Base-by-base conservation (phyloP, 208 protist species). In the Porcisia hertigi region DNA sequence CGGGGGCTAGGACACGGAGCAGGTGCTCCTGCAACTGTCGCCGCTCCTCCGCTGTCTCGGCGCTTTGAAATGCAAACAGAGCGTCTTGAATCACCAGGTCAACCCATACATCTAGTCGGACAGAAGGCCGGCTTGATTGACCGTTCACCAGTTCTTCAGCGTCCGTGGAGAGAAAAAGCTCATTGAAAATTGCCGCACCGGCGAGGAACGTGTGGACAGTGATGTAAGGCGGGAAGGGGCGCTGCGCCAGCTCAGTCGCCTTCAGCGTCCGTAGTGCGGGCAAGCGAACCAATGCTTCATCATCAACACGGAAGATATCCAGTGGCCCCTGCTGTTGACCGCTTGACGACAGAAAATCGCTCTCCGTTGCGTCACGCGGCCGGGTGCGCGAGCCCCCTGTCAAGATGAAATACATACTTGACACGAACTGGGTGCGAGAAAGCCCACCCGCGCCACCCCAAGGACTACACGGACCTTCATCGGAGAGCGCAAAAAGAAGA, bases 41-140 rank as follows among this genome's bases (percentile, higher is more conserved):
- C 25, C 88, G 86, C 54, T 88, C 71, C 58, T 66, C 70, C 3
- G 73, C 73, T 18, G 81, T 82, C 25, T 89, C 82, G 36, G 88
- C 75, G 25, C 55, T 41, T 63, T 91, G 84, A 72, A 91, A 93
- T 69, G 81, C 75, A 57, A 87, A 93, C 14, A 89, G 81, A 3
- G 79, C 66, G 73, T 96, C 84, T 30, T 81, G 82, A 69, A 83
- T 72, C 64, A 73, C 69, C 72, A 88, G 77, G 45, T 75, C 79
- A 62, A 80, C 62, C 88, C 76, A 89, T 59, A 69, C 45, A 25
- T 73, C 78, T 63, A 76, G 81, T 18, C 67, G 66, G 45, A 76
- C 70, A 18, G 63, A 39, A 4, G 62, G 45, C 0, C 43, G 14
- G 43, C 8, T 30, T 14, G 20, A 30, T 16, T 25, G 16, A 18